Evolutionary conservation across 257 asterid genomes (phyloP).

Genomic region (Solanum dulcamara): DNA sequence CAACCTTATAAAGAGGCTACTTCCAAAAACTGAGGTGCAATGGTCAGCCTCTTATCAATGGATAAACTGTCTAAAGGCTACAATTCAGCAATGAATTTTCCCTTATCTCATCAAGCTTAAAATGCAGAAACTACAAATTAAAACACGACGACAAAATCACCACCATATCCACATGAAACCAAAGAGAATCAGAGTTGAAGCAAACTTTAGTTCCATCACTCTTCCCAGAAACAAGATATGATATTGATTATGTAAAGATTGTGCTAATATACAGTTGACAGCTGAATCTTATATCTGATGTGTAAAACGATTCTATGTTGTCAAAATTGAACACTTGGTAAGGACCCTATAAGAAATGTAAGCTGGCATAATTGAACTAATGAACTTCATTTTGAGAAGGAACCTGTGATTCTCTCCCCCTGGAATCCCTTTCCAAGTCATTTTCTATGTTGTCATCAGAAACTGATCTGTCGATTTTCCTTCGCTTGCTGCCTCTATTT

Average conservation of each 20-base stretch:
- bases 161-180: background rate
- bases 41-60: background rate
- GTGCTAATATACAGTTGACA: background rate
- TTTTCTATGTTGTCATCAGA: slow-evolving; percentile 16
- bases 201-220: background rate
- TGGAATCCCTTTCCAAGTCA: slow-evolving; percentile 19
- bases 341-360: background rate
- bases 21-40: background rate
- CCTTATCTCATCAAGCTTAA: background rate
- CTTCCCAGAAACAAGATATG: background rate
- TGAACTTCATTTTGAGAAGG: background rate
- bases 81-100: background rate
- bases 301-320: background rate
- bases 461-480: slow-evolving; percentile 44
- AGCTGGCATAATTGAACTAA: background rate
- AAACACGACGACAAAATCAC: background rate
- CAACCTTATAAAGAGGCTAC: background rate
- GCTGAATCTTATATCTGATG: background rate
- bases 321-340: background rate
- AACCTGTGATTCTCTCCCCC: background rate
- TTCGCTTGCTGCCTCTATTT: slow-evolving; percentile 36
- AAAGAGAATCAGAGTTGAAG: background rate
- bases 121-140: background rate
- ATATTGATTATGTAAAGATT: background rate
- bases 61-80: background rate